These are phyloP conservation scores for Aquilaria malaccensis DNA, from an alignment of 345 rosid genomes.

Conservation along the genomic window DNA sequence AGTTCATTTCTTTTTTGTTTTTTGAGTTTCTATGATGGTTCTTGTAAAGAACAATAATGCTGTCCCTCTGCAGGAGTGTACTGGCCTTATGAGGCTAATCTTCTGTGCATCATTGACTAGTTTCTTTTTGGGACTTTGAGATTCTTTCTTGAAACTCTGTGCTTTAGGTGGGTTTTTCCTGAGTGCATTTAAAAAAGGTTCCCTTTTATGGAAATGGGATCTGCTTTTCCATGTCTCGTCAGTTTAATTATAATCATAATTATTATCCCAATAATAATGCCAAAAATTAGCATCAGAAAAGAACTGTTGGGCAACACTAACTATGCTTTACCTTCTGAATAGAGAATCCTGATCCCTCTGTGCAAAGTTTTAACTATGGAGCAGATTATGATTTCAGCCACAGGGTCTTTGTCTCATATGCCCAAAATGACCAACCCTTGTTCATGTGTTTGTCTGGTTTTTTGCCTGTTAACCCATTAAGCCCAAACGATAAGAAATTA, in stretches of 20 bases:
- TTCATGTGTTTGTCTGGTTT: conserved; percentile 11
- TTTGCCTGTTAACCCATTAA: neutral
- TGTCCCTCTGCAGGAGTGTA: conserved; percentile 15
- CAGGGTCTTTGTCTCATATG: conserved; percentile 35
- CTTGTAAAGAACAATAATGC: conserved; percentile 14
- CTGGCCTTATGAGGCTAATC: conserved; percentile 31
- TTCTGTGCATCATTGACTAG: conserved; percentile 37
- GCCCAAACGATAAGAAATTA: too few species aligned
- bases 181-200: conserved; percentile 38
- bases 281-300: conserved; percentile 5
- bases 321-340: conserved; percentile 7
- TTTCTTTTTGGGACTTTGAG: conserved; percentile 18
- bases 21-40: neutral
- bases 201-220: conserved; percentile 58
- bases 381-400: conserved; percentile 34
- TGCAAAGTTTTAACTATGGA: conserved; percentile 21
- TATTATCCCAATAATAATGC: conserved; percentile 4
- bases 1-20: neutral
- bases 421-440: conserved; percentile 17
- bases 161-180: conserved; percentile 46
- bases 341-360: conserved; percentile 4
- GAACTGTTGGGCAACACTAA: neutral
- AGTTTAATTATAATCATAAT: conserved; percentile 21
- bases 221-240: conserved; percentile 45
- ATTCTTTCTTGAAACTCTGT: conserved; percentile 34